Evolutionary conservation across 2,329 filamentous ascomycete genomes (phyloP), one percentile per base, ranked within the genome.

Genomic region (Claviceps sp.): DNA sequence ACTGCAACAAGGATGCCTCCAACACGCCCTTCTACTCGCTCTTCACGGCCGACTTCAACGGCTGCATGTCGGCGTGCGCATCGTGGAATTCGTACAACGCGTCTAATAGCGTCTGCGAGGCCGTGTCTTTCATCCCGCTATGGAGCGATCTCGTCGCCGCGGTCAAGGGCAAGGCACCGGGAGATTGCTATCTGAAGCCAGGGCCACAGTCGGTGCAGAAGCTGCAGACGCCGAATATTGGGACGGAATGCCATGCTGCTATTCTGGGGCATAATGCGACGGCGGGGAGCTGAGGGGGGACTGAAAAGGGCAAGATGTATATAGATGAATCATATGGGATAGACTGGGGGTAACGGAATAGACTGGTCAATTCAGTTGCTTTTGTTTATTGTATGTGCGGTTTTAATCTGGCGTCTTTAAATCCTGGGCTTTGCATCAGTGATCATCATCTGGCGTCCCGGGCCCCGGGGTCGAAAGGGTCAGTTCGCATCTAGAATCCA

Each of bases 21-120:
- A 65, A 66, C 46, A 18, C 54, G 0, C 67, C 69, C 1, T 52
- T 75, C 2, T 60, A 67, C 51, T 67, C 67, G 0, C 59, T 75
- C 7, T 75, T 74, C 57, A 65, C 68, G 5, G 62, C 65, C 48
- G 64, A 67, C 56, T 72, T 75, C 47, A 60, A 67, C 58, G 65
- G 66, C 30, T 75, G 72, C 61, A 73, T 75, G 58, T 72, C 75
- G 55, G 70, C 72, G 9, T 75, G 72, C 60, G 69, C 70, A 8
- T 63, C 65, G 4, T 75, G 58, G 58, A 59, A 59, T 41, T 43
- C 38, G 20, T 54, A 55, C 52, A 55, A 54, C 24, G 38, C 26
- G 1, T 53, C 55, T 1, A 41, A 42, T 3, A 30, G n/a, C 7
- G 37, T 22, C 4, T 59, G 58, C 48, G 47, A 50, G 26, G 58